phyloP scores from a whole-genome alignment of 805 yeast species.

The Danielozyma ontarioensis region DNA sequence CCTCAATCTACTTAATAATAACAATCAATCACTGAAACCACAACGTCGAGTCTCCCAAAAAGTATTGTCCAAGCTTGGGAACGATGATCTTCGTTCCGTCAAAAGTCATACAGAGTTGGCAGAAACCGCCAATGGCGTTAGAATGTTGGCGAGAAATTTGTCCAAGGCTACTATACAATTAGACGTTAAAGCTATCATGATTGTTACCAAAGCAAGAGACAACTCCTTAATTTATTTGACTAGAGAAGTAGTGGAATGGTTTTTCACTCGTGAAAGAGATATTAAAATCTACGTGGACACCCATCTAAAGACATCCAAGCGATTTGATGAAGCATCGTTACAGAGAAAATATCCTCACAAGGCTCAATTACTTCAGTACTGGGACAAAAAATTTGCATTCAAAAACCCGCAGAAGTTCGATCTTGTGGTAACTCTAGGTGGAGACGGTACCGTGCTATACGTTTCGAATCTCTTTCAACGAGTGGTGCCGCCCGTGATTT shows the following conservation, averaged over 20 bases:
- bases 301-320: conserved; percentile 52
- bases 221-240: conserved; percentile 71
- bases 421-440: conserved; percentile 41
- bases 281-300: conserved; percentile 68
- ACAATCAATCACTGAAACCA: neutral
- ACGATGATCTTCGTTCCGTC: conserved; percentile 47
- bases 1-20: no score
- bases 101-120: conserved; percentile 72
- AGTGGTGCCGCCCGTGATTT: conserved; percentile 43
- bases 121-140: conserved; percentile 76
- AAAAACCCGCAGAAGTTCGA: conserved; percentile 38
- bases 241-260: conserved; percentile 76
- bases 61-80: conserved; percentile 20
- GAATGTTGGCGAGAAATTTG: conserved; percentile 67
- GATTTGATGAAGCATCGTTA: conserved; percentile 59
- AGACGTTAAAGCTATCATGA: conserved; percentile 65
- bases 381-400: conserved; percentile 59
- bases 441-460: conserved; percentile 43
- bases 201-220: conserved; percentile 88
- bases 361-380: conserved; percentile 48
- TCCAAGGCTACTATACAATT: conserved; percentile 67
- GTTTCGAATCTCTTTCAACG: conserved; percentile 39
- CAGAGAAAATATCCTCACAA: conserved; percentile 43
- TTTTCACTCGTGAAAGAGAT: conserved; percentile 38
- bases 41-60: conserved; percentile 12